Evolutionary conservation across 2,329 filamentous ascomycete species (phyloP), one percentile per base, ranked within the genome.

Genomic region (Albifimbria verrucaria): DNA sequence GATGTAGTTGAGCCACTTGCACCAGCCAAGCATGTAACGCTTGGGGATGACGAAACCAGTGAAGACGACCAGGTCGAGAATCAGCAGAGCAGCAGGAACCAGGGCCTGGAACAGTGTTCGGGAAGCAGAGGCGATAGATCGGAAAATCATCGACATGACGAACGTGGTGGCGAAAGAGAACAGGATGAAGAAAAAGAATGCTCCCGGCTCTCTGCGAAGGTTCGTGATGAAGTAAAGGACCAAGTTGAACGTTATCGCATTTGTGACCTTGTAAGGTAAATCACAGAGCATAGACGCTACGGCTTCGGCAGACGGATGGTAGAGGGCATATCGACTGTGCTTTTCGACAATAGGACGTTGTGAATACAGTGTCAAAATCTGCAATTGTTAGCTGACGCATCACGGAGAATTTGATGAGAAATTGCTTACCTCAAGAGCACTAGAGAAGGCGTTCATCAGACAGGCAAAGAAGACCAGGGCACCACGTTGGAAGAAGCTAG

Each of bases 1-100:
- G 46, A 87, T 69, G 58, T 85, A 86, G 54, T 81, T 82, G 54
- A 88, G 85, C 85, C 85, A 88, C 39, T 80, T 71, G 39, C 81
- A 81, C 83, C 85, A 89, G 1, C 77, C 81, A 12, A 81, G 73
- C 82, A 83, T 88, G 65, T 68, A 65, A 3, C 61, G 53, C 0
- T 61, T 60, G 2, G 64, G 65, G 20, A 75, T 72, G 10, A 72
- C 65, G 55, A 85, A 80, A 57, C 77, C 81, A 1, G 80, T 82
- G 55, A 69, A 67, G 0, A 58, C 66, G 0, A 66, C 55, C 1
- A 67, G 1, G 3, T 61, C 62, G 0, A 67, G 54, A 6, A 65
- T 63, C 17, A 76, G 63, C 2, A 77, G 57, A 0, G 72, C 66
- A 7, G 72, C 65, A 1, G 70, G 71, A 2, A 69, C 68, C 62